phyloP scores from a whole-genome alignment of 352 stramenopile species.

The Pythium phragmiticola region DNA sequence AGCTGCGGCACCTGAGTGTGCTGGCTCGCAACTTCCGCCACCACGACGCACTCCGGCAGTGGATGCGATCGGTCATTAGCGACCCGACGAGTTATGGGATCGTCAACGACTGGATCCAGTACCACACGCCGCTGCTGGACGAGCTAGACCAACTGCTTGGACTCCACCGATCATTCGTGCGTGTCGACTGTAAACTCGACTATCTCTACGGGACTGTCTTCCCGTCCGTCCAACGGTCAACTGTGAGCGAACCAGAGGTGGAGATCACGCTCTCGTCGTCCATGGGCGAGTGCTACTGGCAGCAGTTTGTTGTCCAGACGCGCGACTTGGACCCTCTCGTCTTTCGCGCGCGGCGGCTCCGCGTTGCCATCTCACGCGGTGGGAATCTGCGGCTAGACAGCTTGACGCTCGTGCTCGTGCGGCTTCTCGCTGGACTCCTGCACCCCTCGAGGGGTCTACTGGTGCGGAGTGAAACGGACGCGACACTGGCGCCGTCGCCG shows the following conservation, averaged over 20 bases:
- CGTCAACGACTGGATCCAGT: conserved; percentile 70
- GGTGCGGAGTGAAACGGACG: conserved; percentile 9
- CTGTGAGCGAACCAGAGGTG: not conserved
- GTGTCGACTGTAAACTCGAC: conserved; percentile 66
- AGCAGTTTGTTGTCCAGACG: conserved; percentile 21
- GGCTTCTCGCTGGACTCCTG: conserved; percentile 17
- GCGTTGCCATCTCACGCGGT: conserved; percentile 16
- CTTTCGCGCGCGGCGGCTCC: conserved; percentile 16
- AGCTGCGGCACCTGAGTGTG: conserved; percentile 52
- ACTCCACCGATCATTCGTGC: conserved; percentile 49
- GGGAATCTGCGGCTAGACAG: conserved; percentile 16
- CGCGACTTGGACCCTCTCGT: conserved; percentile 5
- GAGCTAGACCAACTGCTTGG: conserved; percentile 52
- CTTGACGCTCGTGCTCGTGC: conserved; percentile 27
- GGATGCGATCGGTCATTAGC: conserved; percentile 40
- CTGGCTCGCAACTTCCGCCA: conserved; percentile 47
- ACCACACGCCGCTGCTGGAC: conserved; percentile 43
- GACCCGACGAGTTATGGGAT: conserved; percentile 55
- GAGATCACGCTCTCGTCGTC: conserved; percentile 16
- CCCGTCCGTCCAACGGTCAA: conserved; percentile 18
- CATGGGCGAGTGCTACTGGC: conserved; percentile 20
- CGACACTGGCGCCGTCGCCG: conserved; percentile 15
- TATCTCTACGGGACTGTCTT: conserved; percentile 47
- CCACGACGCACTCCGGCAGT: conserved; percentile 44
- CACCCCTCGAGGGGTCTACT: conserved; percentile 21